A percentile compares a stretch with the other conserved stretches of the same genome.
These are phyloP conservation scores for Moniliella sp. DNA, from an alignment of 1,284 basidiomycete genomes.

Conservation along the genomic window DNA sequence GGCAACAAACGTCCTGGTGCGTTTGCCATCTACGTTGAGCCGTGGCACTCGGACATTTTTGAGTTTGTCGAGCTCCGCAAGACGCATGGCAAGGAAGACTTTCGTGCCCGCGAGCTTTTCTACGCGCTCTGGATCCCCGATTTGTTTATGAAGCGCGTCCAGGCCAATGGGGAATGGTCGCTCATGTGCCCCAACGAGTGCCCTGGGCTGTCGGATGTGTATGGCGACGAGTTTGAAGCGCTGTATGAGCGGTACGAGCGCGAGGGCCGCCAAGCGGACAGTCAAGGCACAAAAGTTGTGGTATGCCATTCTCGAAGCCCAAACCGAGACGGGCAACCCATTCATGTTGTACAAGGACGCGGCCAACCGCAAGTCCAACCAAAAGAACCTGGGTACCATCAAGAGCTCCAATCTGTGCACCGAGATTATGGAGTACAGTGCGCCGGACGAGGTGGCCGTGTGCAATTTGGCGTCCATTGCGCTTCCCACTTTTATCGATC, in stretches of 20 bases:
- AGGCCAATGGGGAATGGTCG: slow-evolving; percentile 64
- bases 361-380: slow-evolving; percentile 45
- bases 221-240: slow-evolving; percentile 72
- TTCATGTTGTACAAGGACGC: slow-evolving; percentile 86
- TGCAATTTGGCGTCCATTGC: slow-evolving; percentile 97
- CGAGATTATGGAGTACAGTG: slow-evolving; percentile 94
- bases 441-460: slow-evolving; percentile 91
- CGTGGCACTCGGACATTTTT: slow-evolving; percentile 92
- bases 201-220: slow-evolving; percentile 67
- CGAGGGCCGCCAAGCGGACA: slow-evolving; percentile 66
- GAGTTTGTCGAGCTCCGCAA: slow-evolving; percentile 94
- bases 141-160: slow-evolving; percentile 46
- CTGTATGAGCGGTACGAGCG: slow-evolving; percentile 75
- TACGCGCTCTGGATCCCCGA: slow-evolving; percentile 96
- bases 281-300: slow-evolving; percentile 93
- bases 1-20: slow-evolving; percentile 98
- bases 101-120: slow-evolving; percentile 86
- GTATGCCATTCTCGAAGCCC: slow-evolving; percentile 89
- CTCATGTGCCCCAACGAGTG: slow-evolving; percentile 96
- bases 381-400: slow-evolving; percentile 95
- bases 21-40: slow-evolving; percentile 89
- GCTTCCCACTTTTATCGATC: slow-evolving; percentile 45
- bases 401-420: slow-evolving; percentile 98
- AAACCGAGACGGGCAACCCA: slow-evolving; percentile 91
- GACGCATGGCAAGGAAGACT: slow-evolving; percentile 98